Base-by-base conservation (phyloP, 257 asterid genomes). In the Forsythia viridissima region DNA sequence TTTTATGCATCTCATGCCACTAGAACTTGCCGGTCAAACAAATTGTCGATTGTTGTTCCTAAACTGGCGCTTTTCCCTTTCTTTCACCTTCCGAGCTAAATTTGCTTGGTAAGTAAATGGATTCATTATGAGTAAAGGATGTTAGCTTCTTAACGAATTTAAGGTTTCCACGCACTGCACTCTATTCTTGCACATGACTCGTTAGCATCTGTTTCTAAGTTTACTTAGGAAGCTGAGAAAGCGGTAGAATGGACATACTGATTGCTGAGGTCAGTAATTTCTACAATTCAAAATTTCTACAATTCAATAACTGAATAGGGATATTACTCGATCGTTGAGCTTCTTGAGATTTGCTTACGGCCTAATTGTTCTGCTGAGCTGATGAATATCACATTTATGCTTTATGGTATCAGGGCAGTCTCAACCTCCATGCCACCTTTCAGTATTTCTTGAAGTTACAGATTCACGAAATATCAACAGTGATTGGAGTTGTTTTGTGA, bases 401-500 rank as follows among this genome's bases (percentile, higher is more conserved):
- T 84, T 83, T 52, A 77, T 76, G 91, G 81, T 85, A 88, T 87
- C 98, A 93, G 99, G 99, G 87, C 99, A 93, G 93, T 93, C 99
- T 83, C 99, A 95, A 86, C 98, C 99, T 80, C 99, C 34, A 30
- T 30, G 34, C 34, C 34, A 30, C 34, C 34, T 30, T 30, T 30
- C 34, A 30, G 34, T 30, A 30, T 30, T 30, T 30, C 34, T 30
- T 30, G 34, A 30, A 30, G 34, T 30, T 30, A 30, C 34, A 30
- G 34, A 30, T 30, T 30, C 34, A 30, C 34, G 34, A 1, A 95
- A 91, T 85, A 90, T 92, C 21, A 89, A 80, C 82, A 91, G 82
- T 81, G 99, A 95, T 79, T 93, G 99, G 98, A 95, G 99, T 85
- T 95, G 99, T 83, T 95, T 95, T 82, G 99, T 95, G 85, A 95